phyloP scores from a whole-genome alignment of 2,329 filamentous ascomycete genomes.

The Aspergillus latus region DNA sequence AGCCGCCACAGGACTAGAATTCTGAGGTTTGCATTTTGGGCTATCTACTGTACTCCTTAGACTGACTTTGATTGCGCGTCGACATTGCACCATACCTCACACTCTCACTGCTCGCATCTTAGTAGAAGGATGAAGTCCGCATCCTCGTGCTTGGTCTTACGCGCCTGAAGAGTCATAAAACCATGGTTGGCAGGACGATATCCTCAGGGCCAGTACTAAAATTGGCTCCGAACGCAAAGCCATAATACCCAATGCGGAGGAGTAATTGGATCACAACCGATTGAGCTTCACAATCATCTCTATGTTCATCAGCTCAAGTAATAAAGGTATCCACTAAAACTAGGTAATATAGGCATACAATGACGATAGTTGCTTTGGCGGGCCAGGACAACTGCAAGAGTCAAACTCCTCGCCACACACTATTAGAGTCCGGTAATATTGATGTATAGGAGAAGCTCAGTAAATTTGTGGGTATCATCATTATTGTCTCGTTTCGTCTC shows the following conservation, averaged over 20 bases:
- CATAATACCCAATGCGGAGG: neutral
- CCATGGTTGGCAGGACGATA: neutral
- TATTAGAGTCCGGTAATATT: constrained; percentile 3
- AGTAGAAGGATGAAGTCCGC: neutral
- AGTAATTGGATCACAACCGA: neutral
- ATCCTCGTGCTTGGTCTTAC: neutral
- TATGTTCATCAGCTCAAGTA: constrained; percentile 7
- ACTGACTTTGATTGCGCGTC: neutral
- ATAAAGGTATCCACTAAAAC: constrained; percentile 11
- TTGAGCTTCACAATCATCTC: constrained; percentile 1
- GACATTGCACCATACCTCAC: neutral
- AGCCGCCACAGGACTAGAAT: neutral
- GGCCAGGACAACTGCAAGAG: neutral
- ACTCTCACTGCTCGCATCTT: neutral
- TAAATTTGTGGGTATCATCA: constrained; percentile 17
- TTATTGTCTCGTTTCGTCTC: constrained; percentile 4
- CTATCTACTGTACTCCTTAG: too few relatives aligned
- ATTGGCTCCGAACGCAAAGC: neutral
- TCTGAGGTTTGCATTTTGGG: too few relatives aligned
- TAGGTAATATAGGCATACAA: constrained; percentile 9
- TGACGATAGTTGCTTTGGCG: neutral
- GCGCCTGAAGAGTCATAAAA: neutral
- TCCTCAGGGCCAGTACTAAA: neutral
- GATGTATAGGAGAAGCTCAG: constrained; percentile 11
- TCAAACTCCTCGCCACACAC: constrained; percentile 7